phyloP scores from a whole-genome alignment of 257 asterid genomes.

The Penstemon barbatus region DNA sequence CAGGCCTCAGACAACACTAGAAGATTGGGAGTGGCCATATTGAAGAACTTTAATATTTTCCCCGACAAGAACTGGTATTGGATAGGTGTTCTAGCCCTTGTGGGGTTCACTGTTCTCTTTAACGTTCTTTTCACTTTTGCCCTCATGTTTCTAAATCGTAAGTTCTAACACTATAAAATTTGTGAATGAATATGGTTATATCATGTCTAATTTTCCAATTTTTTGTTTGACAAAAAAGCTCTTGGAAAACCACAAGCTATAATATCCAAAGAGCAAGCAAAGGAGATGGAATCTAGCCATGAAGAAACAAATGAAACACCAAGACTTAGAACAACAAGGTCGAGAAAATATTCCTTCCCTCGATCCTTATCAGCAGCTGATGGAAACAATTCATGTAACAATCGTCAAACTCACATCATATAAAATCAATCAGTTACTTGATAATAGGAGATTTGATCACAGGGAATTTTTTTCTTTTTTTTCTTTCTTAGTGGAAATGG shows the following conservation, averaged over 20 bases:
- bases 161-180: constrained; percentile 29
- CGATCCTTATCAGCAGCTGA: constrained; percentile 49
- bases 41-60: constrained; percentile 51
- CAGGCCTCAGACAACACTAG: constrained; percentile 52
- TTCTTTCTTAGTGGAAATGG: constrained; percentile 58
- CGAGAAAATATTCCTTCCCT: constrained; percentile 49
- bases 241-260: constrained; percentile 82
- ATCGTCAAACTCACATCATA: constrained; percentile 14
- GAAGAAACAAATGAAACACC: constrained; percentile 49
- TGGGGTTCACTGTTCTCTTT: constrained; percentile 60
- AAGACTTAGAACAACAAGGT: constrained; percentile 42
- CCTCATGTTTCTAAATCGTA: constrained; percentile 69
- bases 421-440: not conserved
- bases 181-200: not conserved
- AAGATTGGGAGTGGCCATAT: constrained; percentile 45
- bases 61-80: constrained; percentile 55
- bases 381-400: constrained; percentile 61
- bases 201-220: not conserved
- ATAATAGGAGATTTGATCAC: constrained; percentile 10
- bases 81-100: constrained; percentile 58
- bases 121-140: constrained; percentile 58
- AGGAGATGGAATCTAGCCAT: constrained; percentile 53
- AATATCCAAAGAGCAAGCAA: constrained; percentile 80
- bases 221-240: constrained; percentile 40
- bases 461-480: not conserved